Evolutionary conservation across 2,329 filamentous ascomycete species (phyloP), one percentile per base, ranked within the genome.

Genomic region (Zymoseptoria ardabiliae): DNA sequence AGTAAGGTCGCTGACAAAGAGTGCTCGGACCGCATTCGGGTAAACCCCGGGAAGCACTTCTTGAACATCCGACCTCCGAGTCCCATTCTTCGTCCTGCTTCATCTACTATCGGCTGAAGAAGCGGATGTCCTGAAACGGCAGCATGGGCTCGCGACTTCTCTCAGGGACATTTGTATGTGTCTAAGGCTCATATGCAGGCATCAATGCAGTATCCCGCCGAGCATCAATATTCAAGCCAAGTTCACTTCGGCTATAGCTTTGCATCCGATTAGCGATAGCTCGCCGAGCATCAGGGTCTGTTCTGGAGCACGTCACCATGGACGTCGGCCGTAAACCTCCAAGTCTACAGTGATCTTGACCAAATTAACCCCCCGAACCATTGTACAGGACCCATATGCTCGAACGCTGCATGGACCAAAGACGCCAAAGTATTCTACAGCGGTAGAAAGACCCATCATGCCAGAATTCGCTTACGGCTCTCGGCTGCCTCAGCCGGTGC

Each of bases 401-500:
- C 13, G 35, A 41, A 17, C 35, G 35, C 17, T 41, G 13, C 17
- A n/a, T 45, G 13, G 35, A 45, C 13, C 13, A 7, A 7, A n/a
- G 11, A 45, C 5, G 17, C 5, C 35, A 45, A 45, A 17, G 17
- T 45, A 5, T 17, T 45, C 35, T n/a, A 17, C 35, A 17, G 13
- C 35, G 35, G 13, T 17, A n/a, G 2, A 7, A 53, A 11, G 3
- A 13, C 8, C 25, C 23, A 53, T 21, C 21, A 63, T 64, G 54
- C 64, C 64, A 21, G 58, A 64, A 58, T 66, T 66, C 45, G 62
- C 61, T 17, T 66, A 66, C 55, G 64, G 64, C 35, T 63, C 60
- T 1, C 60, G 54, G 21, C 65, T 63, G 23, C 65, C 65, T 10
- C 54, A 58, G 30, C 65, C 63, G 17, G 61, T 66, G 5, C 22